Percentiles rank a stretch among this genome's conserved stretches.
Conservation (phyloP, 2,329 filamentous ascomycete species). For the Botryotinia narcissicola region DNA sequence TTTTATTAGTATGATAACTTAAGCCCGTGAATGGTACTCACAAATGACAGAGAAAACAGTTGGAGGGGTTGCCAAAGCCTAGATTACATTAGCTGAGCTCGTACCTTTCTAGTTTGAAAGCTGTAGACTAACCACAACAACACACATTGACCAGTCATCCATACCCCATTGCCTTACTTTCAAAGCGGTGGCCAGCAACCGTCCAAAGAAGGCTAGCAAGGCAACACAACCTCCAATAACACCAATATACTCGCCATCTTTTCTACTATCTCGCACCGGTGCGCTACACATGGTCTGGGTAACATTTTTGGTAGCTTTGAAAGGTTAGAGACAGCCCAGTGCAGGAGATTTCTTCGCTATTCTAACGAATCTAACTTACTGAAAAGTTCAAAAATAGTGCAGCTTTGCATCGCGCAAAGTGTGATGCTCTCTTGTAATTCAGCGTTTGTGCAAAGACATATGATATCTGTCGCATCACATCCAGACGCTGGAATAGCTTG, state of each 20-base stretch:
- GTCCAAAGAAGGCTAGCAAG: background rate
- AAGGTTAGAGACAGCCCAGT: background rate
- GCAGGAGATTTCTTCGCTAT: background rate
- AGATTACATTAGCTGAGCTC: background rate
- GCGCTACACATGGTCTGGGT: background rate
- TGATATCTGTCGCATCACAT: background rate
- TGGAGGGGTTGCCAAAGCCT: background rate
- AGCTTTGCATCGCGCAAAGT: conserved; percentile 1
- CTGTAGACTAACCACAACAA: background rate
- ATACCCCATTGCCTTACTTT: background rate
- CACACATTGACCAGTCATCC: background rate
- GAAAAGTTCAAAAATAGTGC: background rate
- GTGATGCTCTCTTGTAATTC: background rate
- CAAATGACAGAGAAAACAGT: background rate
- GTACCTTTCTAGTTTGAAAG: background rate
- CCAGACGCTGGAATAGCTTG: background rate
- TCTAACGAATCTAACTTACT: background rate
- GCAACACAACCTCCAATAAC: background rate
- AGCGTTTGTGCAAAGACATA: background rate
- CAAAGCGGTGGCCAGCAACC: background rate
- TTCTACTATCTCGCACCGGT: background rate
- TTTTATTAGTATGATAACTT: background rate
- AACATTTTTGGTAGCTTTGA: background rate
- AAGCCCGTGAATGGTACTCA: background rate
- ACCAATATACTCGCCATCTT: background rate